A percentile compares a stretch with the other conserved stretches of the same genome.
Conservation (phyloP, 805 yeast species). For the Scheffersomyces ergatensis region DNA sequence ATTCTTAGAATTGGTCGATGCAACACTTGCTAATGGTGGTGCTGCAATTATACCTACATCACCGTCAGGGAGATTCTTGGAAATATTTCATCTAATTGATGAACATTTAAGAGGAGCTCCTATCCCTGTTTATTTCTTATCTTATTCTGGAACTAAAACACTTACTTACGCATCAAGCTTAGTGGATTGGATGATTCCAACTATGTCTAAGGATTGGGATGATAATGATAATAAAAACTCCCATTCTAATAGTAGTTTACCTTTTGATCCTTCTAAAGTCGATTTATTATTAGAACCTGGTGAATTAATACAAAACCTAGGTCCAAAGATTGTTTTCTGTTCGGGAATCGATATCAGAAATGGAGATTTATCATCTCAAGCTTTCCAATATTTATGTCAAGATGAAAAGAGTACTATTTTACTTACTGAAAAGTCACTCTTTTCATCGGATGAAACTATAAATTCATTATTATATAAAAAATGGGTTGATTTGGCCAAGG, state of each 20-base stretch:
- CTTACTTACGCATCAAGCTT: conserved; percentile 81
- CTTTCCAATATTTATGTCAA: conserved; percentile 53
- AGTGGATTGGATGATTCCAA: conserved; percentile 93
- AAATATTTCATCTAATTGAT: conserved; percentile 72
- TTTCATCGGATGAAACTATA: conserved; percentile 37
- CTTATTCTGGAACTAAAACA: conserved; percentile 75
- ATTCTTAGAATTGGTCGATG: conserved; percentile 60
- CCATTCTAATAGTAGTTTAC: conserved; percentile 23
- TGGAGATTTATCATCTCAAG: conserved; percentile 61
- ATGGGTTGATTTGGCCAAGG: conserved; percentile 49
- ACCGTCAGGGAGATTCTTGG: conserved; percentile 77
- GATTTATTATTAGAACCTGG: conserved; percentile 53
- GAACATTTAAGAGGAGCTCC: conserved; percentile 56
- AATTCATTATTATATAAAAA: conserved; percentile 48
- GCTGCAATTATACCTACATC: conserved; percentile 82
- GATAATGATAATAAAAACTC: conserved; percentile 1
- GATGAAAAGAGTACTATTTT: conserved; percentile 69
- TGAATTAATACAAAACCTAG: conserved; percentile 53
- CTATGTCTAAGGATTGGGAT: conserved; percentile 82
- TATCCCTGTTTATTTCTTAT: conserved; percentile 72
- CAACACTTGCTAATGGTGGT: conserved; percentile 71
- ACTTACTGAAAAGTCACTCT: conserved; percentile 64
- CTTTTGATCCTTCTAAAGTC: conserved; percentile 71
- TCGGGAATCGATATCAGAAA: conserved; percentile 63
- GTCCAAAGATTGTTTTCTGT: conserved; percentile 79